These are phyloP conservation scores for Hansenula sp. DNA, from an alignment of 1,139 yeast genomes.

Conservation along the genomic window DNA sequence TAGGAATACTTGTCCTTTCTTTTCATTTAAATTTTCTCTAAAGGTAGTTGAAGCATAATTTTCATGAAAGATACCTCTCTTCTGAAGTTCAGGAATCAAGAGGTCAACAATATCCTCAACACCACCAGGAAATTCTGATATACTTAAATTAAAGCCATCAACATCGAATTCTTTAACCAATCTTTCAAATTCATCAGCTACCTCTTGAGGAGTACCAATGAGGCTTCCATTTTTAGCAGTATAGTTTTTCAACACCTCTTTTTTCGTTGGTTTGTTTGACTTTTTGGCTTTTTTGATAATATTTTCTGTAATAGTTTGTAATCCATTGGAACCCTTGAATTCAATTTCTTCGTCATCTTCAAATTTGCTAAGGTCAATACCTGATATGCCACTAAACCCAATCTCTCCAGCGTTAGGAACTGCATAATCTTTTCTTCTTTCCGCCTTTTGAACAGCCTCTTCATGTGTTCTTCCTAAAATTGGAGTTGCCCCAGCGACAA, in stretches of 20 bases:
- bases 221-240: constrained; percentile 16
- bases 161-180: constrained; percentile 27
- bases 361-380: constrained; percentile 31
- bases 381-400: constrained; percentile 15
- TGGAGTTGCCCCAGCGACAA: constrained; percentile 21
- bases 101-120: constrained; percentile 27
- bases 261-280: constrained; percentile 3
- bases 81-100: constrained; percentile 26
- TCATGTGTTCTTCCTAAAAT: constrained; percentile 25
- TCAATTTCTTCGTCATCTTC: constrained; percentile 28
- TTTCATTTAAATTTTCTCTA: constrained; percentile 22
- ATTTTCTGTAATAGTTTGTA: background rate
- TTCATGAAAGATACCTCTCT: constrained; percentile 25
- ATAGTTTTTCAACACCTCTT: constrained; percentile 29
- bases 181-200: constrained; percentile 25
- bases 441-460: constrained; percentile 26
- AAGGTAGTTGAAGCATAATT: constrained; percentile 23
- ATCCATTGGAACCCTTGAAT: background rate
- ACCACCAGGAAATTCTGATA: constrained; percentile 24
- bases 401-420: constrained; percentile 34
- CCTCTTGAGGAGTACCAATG: constrained; percentile 24
- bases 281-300: constrained; percentile 16
- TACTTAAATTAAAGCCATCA: constrained; percentile 29
- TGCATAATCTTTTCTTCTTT: constrained; percentile 28
- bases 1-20: constrained; percentile 21